Evolutionary conservation across 257 asterid species (phyloP).

Genomic region (Haberlea rhodopensis): DNA sequence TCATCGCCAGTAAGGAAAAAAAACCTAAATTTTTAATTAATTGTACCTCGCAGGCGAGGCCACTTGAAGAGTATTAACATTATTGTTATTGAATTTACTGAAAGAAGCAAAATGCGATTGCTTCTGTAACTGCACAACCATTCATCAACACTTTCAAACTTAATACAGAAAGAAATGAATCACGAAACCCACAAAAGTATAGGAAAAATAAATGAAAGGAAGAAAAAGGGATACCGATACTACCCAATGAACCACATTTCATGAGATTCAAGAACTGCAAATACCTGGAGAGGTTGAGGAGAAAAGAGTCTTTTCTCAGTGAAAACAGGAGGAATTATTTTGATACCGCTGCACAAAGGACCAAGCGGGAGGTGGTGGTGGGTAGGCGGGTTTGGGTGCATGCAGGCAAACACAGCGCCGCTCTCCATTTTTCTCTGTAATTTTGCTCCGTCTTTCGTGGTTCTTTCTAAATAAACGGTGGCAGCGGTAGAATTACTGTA

Average conservation of each 20-base stretch:
- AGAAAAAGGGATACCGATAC: background rate
- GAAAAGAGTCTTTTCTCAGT: slow-evolving; percentile 27
- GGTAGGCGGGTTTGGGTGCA: slow-evolving; percentile 32
- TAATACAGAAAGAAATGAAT: background rate
- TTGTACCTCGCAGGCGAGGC: slow-evolving; percentile 54
- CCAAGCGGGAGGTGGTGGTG: slow-evolving; percentile 34
- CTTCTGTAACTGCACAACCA: slow-evolving; percentile 34
- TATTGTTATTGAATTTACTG: slow-evolving; percentile 24
- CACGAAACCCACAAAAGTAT: background rate
- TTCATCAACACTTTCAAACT: background rate
- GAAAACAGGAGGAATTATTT: slow-evolving; percentile 32
- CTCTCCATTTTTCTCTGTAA: slow-evolving; percentile 38
- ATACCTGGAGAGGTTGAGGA: slow-evolving; percentile 38
- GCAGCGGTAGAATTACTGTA: no score
- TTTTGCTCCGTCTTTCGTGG: no score
- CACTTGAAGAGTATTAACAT: slow-evolving; percentile 39
- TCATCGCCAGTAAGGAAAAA: background rate
- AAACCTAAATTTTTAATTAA: background rate
- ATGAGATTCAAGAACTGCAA: slow-evolving; percentile 8
- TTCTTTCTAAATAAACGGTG: no score
- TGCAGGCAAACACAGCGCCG: slow-evolving; percentile 46
- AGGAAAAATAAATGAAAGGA: background rate
- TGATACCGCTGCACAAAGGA: slow-evolving; percentile 31
- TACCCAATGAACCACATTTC: background rate
- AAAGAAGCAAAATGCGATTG: slow-evolving; percentile 39